phyloP scores from a whole-genome alignment of 148 eudicot species.

The Silene latifolia region DNA sequence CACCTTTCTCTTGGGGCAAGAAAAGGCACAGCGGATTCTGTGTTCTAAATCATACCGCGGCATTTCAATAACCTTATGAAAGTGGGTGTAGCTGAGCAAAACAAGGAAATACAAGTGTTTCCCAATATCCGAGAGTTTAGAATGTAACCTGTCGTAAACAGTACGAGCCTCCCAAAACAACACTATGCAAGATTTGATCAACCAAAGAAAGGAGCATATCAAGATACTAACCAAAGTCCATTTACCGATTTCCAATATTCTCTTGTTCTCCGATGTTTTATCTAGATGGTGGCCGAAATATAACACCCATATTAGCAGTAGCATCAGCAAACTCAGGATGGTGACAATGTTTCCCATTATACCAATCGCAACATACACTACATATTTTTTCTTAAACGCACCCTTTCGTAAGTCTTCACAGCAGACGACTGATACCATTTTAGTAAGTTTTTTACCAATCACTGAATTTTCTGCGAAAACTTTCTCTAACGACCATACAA shows the following conservation, averaged over 20 bases:
- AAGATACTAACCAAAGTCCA: conserved; percentile 13
- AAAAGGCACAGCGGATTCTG: not conserved
- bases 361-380: conserved; percentile 14
- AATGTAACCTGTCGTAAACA: not conserved
- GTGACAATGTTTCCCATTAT: conserved; percentile 12
- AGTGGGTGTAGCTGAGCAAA: not conserved
- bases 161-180: conserved; percentile 17
- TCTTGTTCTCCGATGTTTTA: not conserved
- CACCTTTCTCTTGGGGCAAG: not conserved
- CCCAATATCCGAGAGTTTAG: not conserved
- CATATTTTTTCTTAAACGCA: not conserved
- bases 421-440: not conserved
- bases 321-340: conserved; percentile 14
- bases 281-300: not conserved
- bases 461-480: not conserved
- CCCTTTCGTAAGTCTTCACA: not conserved
- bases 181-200: conserved; percentile 15
- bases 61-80: not conserved
- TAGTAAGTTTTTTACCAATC: not conserved
- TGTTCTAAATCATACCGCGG: not conserved
- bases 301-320: conserved; percentile 12
- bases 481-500: not conserved
- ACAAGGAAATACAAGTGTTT: conserved; percentile 9
- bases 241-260: not conserved
- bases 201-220: conserved; percentile 8